Conservation (phyloP, 495 filamentous ascomycete species). For the Diplogelasinospora grovesii region DNA sequence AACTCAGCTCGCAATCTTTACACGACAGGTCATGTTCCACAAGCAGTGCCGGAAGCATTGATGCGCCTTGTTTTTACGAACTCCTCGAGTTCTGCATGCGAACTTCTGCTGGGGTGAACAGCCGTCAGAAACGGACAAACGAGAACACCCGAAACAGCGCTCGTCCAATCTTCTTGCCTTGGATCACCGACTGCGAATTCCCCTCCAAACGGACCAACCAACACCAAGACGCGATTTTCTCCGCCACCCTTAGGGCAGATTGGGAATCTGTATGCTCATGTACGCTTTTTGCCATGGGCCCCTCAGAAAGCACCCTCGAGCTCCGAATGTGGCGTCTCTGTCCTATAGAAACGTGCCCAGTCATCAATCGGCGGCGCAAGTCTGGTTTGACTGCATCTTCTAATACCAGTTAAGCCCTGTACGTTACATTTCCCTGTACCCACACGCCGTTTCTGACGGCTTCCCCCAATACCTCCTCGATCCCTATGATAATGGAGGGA, state of each 20-base stretch:
- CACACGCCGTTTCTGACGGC: slow-evolving; percentile 13
- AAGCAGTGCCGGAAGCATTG: not conserved
- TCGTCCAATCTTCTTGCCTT: no score
- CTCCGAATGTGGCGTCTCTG: slow-evolving; percentile 20
- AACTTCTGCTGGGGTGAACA: slow-evolving; percentile 4
- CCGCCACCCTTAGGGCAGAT: slow-evolving; percentile 11
- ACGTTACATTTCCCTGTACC: slow-evolving; percentile 28
- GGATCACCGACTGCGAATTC: no score
- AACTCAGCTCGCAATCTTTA: no score
- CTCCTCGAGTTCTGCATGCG: not conserved
- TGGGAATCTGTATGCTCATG: slow-evolving; percentile 20
- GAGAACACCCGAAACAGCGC: no score
- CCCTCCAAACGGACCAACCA: no score
- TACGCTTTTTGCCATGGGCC: slow-evolving; percentile 19
- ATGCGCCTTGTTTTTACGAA: slow-evolving; percentile 1
- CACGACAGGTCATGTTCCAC: slow-evolving; percentile 2
- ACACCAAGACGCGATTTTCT: no score
- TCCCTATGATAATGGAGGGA: slow-evolving; percentile 12
- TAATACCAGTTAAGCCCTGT: slow-evolving; percentile 18
- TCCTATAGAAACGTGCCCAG: slow-evolving; percentile 34
- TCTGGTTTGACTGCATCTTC: slow-evolving; percentile 28
- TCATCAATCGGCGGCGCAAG: slow-evolving; percentile 31
- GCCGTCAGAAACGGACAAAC: not conserved
- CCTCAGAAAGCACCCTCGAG: slow-evolving; percentile 21
- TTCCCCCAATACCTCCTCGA: slow-evolving; percentile 22